These are phyloP conservation scores for Gymnopilus dilepis DNA, from an alignment of 768 basidiomycete species.

Conservation along the genomic window DNA sequence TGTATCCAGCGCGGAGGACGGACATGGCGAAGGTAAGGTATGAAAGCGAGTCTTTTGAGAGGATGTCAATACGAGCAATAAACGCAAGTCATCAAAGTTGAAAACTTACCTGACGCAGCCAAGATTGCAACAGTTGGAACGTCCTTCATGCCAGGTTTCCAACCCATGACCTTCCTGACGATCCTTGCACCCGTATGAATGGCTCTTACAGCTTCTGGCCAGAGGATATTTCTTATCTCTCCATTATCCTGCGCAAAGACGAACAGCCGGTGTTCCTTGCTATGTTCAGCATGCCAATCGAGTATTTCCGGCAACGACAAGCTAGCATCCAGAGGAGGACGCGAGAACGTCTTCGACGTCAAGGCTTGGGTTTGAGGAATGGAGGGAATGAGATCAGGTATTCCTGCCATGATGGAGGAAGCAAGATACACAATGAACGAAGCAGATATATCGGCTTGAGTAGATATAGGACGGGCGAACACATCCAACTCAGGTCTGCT, in stretches of 20 bases:
- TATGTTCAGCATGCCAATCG: constrained; percentile 61
- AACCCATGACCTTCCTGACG: not conserved
- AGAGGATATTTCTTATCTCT: constrained; percentile 13
- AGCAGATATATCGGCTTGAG: not conserved
- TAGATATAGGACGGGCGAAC: not conserved
- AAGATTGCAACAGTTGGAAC: constrained; percentile 16
- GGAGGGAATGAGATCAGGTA: not conserved
- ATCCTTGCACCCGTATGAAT: constrained; percentile 8
- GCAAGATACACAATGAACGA: not conserved
- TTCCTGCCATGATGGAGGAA: not conserved
- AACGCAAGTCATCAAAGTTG: too few species aligned
- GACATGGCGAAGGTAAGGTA: constrained; percentile 14
- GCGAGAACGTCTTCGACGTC: not conserved
- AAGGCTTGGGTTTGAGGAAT: not conserved
- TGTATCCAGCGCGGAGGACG: constrained; percentile 15
- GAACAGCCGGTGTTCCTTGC: constrained; percentile 13
- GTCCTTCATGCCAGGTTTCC: constrained; percentile 1
- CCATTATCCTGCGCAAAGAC: constrained; percentile 14
- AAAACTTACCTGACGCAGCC: constrained; percentile 9
- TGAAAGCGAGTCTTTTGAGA: constrained; percentile 1
- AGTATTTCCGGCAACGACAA: constrained; percentile 27
- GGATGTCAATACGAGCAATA: too few species aligned
- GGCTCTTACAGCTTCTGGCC: constrained; percentile 10
- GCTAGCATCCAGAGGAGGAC: constrained; percentile 13
- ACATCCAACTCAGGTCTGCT: not conserved